Percentiles rank a stretch among this genome's conserved stretches.
These are phyloP conservation scores for Chlorencoelia australis DNA, from an alignment of 2,329 filamentous ascomycete species.

Conservation along the genomic window DNA sequence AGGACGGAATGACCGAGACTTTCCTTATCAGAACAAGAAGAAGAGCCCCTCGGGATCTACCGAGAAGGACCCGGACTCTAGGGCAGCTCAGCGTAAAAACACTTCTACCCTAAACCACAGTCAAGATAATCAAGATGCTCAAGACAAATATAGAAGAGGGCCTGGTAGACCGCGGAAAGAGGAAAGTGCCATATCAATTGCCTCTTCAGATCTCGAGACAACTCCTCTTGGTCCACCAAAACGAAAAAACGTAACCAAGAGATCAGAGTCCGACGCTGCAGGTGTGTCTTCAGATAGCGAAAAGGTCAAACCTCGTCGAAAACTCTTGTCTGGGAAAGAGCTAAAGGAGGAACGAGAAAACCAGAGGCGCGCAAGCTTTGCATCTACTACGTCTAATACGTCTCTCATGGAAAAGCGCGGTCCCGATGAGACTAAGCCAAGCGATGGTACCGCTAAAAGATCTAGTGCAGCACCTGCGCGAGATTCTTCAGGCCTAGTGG, in stretches of 20 bases:
- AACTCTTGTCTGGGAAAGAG: slow-evolving; percentile 53
- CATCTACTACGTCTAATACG: slow-evolving; percentile 43
- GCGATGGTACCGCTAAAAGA: slow-evolving; percentile 34
- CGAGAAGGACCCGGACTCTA: slow-evolving; percentile 15
- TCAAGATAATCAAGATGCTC: slow-evolving; percentile 18
- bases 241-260: slow-evolving; percentile 38
- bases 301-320: slow-evolving; percentile 47
- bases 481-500: not conserved
- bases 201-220: slow-evolving; percentile 21
- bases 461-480: slow-evolving; percentile 13
- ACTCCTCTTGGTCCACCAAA: slow-evolving; percentile 32
- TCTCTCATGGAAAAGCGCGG: slow-evolving; percentile 38
- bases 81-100: slow-evolving; percentile 12
- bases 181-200: slow-evolving; percentile 11
- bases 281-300: slow-evolving; percentile 38
- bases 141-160: slow-evolving; percentile 29
- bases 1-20: slow-evolving; percentile 15
- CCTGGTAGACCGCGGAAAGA: slow-evolving; percentile 47
- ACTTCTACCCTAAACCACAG: slow-evolving; percentile 12
- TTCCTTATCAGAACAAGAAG: slow-evolving; percentile 18
- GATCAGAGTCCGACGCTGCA: slow-evolving; percentile 43
- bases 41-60: slow-evolving; percentile 18
- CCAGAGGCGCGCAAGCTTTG: slow-evolving; percentile 44
- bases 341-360: slow-evolving; percentile 45
- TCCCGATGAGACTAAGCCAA: slow-evolving; percentile 37